These are phyloP conservation scores for Tripterygium wilfordii DNA, from an alignment of 177 flowering plant species.

Conservation along the genomic window DNA sequence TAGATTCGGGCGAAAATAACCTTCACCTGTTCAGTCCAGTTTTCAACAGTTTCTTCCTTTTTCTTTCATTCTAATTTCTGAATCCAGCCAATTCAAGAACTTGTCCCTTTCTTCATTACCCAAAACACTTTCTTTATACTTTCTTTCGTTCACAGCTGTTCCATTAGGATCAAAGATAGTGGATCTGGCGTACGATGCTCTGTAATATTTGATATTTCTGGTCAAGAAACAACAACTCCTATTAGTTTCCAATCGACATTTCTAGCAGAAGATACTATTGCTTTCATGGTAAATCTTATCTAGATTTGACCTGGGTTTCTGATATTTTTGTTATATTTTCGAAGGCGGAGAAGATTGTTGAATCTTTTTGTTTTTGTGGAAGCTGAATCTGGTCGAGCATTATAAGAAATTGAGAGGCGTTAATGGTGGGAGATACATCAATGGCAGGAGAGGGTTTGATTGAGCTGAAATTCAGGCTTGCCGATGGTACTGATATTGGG, in stretches of 20 bases:
- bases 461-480: constrained; percentile 3
- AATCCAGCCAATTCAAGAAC: not conserved
- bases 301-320: not conserved
- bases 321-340: not conserved
- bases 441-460: constrained; percentile 11
- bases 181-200: not conserved
- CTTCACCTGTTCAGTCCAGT: constrained; percentile 1
- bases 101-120: not conserved
- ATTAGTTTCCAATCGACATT: too few species aligned
- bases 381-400: not conserved
- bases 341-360: not conserved
- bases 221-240: too few species aligned
- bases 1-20: constrained; percentile 10
- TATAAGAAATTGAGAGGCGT: constrained; percentile 24
- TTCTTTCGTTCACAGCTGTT: not conserved
- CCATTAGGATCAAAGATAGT: not conserved
- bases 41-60: constrained; percentile 4
- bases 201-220: not conserved
- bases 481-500: constrained; percentile 39
- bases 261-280: too few species aligned
- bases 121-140: not conserved
- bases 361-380: not conserved
- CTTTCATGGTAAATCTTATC: not conserved
- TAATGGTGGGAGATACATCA: constrained; percentile 12
- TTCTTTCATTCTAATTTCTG: constrained; percentile 10